These are phyloP conservation scores for Trametes sp. DNA, from an alignment of 1,284 basidiomycete genomes.

Conservation along the genomic window DNA sequence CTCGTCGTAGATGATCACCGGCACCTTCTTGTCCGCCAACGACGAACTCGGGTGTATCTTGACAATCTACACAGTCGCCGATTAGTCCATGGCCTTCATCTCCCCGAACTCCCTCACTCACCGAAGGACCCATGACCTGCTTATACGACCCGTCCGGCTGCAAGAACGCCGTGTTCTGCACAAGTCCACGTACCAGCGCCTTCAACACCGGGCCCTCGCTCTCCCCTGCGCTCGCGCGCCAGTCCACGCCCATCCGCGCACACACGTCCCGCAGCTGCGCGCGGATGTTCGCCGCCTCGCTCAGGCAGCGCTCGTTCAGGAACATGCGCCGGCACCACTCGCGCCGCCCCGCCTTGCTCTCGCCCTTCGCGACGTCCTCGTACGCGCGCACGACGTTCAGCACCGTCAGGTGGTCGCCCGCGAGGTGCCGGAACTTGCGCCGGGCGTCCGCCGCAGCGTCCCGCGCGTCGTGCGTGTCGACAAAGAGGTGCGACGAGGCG, in stretches of 20 bases:
- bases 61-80: constrained; percentile 58
- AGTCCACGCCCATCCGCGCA: constrained; percentile 66
- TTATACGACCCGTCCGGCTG: constrained; percentile 87
- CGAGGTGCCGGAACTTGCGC: constrained; percentile 80
- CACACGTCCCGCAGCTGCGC: constrained; percentile 82
- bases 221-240: constrained; percentile 52
- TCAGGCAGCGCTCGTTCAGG: constrained; percentile 86
- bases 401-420: constrained; percentile 91
- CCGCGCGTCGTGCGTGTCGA: constrained; percentile 74
- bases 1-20: constrained; percentile 91
- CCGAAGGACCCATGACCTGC: constrained; percentile 81
- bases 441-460: constrained; percentile 75
- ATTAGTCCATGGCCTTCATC: constrained; percentile 16
- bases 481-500: constrained; percentile 77
- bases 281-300: constrained; percentile 86
- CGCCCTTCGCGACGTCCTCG: constrained; percentile 58
- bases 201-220: constrained; percentile 68
- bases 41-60: constrained; percentile 91
- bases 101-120: constrained; percentile 45
- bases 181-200: constrained; percentile 78
- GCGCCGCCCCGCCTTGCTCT: constrained; percentile 56
- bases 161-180: constrained; percentile 84
- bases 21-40: constrained; percentile 79
- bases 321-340: constrained; percentile 88
- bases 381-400: constrained; percentile 89